Conservation (phyloP, 345 rosid species). For the Stellera chamaejasme region DNA sequence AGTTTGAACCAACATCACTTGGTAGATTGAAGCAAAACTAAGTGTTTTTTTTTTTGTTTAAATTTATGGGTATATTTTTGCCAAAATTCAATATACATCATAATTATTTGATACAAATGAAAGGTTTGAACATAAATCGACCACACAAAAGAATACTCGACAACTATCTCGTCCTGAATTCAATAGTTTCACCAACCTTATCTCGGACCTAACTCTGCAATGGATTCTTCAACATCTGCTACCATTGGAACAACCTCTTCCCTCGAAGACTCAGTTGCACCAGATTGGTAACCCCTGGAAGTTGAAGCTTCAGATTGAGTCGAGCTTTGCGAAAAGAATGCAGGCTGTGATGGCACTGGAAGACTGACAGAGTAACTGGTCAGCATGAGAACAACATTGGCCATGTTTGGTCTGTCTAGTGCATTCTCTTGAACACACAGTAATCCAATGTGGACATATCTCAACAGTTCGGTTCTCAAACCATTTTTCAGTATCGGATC, state of each 20-base stretch:
- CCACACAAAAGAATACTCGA: not conserved
- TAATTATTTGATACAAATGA: too few species aligned
- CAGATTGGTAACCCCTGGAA: not conserved
- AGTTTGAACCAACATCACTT: not conserved
- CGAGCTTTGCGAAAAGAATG: conserved; percentile 12
- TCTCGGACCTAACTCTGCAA: too few species aligned
- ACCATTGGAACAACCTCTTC: too few species aligned
- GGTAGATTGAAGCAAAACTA: not conserved
- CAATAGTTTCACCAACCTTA: too few species aligned
- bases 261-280: not conserved
- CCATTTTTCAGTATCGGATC: conserved; percentile 9
- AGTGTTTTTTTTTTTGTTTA: too few species aligned
- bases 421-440: conserved; percentile 28
- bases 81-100: too few species aligned
- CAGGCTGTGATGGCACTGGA: conserved; percentile 16
- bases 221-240: too few species aligned
- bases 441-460: conserved; percentile 17
- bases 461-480: conserved; percentile 7
- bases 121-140: not conserved
- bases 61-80: too few species aligned
- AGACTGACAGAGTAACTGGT: conserved; percentile 15
- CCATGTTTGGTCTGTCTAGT: conserved; percentile 26
- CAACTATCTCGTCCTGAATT: too few species aligned
- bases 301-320: not conserved
- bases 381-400: conserved; percentile 18